Evolutionary conservation across 805 yeast species (phyloP).

Genomic region (Candida adriatica): DNA sequence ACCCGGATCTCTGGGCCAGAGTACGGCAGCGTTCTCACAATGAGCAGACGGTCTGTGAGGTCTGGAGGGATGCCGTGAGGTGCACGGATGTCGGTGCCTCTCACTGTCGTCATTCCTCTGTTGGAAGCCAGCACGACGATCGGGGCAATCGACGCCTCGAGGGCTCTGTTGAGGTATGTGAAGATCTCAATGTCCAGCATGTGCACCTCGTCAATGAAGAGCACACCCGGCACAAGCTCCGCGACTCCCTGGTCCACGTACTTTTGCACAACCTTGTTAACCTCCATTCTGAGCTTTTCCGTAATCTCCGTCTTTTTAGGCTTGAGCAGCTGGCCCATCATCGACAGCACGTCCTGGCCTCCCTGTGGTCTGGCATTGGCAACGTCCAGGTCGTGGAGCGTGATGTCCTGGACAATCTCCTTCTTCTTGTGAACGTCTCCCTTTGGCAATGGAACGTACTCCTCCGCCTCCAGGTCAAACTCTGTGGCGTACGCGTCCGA

Average conservation of each 20-base stretch:
- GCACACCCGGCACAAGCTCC: constrained; percentile 94
- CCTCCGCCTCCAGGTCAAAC: constrained; percentile 97
- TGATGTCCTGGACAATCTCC: constrained; percentile 95
- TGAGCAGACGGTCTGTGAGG: constrained; percentile 82
- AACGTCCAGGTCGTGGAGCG: constrained; percentile 91
- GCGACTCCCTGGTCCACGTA: constrained; percentile 98
- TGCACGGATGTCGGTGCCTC: constrained; percentile 80
- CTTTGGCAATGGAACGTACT: constrained; percentile 96
- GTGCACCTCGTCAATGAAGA: constrained; percentile 96
- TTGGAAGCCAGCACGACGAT: constrained; percentile 94
- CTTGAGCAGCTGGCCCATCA: constrained; percentile 95
- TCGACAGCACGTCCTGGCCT: constrained; percentile 91
- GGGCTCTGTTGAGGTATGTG: constrained; percentile 88
- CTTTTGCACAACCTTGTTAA: constrained; percentile 90
- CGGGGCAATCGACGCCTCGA: constrained; percentile 89
- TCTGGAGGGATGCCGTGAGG: constrained; percentile 98
- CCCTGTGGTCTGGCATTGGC: constrained; percentile 96
- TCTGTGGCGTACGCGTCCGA: constrained; percentile 99
- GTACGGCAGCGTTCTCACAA: constrained; percentile 90
- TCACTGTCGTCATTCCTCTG: constrained; percentile 84
- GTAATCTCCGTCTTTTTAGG: constrained; percentile 97
- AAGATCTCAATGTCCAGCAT: constrained; percentile 97
- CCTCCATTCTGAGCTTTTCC: constrained; percentile 89
- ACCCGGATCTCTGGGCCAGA: constrained; percentile 70
- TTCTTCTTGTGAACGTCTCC: constrained; percentile 98